Conservation (phyloP, 2,329 filamentous ascomycete species). For the Penicillium sp. region DNA sequence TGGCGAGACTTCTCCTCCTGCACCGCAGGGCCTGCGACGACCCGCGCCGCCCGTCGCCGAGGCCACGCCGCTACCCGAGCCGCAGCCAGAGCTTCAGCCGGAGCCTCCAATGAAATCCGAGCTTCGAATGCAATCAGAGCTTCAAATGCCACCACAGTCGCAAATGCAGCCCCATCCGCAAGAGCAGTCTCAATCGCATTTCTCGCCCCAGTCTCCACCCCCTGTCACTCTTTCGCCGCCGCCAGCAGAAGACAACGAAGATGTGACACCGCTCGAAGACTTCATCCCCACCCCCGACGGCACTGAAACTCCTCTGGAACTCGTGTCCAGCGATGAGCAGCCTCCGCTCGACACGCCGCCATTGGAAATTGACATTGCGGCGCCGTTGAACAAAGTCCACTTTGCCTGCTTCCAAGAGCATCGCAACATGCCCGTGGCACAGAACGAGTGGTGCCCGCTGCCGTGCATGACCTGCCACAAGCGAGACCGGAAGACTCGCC, state of each 20-base stretch:
- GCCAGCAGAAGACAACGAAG: conserved; percentile 15
- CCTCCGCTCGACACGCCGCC: conserved; percentile 22
- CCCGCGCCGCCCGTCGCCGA: background rate
- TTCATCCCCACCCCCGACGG: conserved; percentile 36
- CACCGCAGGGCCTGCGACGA: conserved; percentile 2
- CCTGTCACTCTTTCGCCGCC: conserved; percentile 11
- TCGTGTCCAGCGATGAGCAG: conserved; percentile 15
- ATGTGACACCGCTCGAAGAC: conserved; percentile 26
- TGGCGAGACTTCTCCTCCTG: background rate
- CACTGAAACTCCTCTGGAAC: conserved; percentile 17
- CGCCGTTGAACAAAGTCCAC: conserved; percentile 38
- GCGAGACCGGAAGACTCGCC: conserved; percentile 36
- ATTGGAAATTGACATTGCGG: conserved; percentile 34
- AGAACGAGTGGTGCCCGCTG: conserved; percentile 41
- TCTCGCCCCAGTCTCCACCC: background rate
- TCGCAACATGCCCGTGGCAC: conserved; percentile 33
- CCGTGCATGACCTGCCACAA: conserved; percentile 46
- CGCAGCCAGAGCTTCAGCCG: background rate
- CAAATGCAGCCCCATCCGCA: conserved; percentile 1
- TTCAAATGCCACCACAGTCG: background rate
- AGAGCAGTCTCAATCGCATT: background rate
- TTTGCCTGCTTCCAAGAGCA: conserved; percentile 43
- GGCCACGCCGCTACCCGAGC: background rate
- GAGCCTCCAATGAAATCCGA: background rate
- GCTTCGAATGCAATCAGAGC: background rate